phyloP scores from a whole-genome alignment of 2,329 filamentous ascomycete species.

The Fusarium metavorans region DNA sequence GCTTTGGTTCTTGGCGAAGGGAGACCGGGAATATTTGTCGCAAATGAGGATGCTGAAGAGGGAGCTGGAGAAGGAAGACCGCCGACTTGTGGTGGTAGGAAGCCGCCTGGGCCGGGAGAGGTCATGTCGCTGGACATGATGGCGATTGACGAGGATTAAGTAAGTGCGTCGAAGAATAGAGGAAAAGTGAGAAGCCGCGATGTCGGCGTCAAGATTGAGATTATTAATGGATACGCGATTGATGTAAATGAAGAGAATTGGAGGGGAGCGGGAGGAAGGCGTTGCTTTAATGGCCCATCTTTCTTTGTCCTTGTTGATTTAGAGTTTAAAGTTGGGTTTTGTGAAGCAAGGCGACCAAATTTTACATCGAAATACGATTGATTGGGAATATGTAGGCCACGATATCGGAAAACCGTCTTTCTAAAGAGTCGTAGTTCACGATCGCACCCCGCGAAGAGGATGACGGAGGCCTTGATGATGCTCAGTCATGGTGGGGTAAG shows the following conservation, averaged over 20 bases:
- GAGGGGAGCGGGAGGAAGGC: background rate
- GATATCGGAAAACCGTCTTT: background rate
- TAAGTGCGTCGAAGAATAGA: background rate
- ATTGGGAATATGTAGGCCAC: background rate
- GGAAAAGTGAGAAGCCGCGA: background rate
- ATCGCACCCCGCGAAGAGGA: conserved; percentile 7
- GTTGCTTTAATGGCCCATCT: background rate
- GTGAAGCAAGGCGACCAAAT: background rate
- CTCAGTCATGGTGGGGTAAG: conserved; percentile 35
- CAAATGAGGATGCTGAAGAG: conserved; percentile 59
- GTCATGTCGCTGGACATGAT: background rate
- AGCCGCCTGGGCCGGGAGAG: conserved; percentile 59
- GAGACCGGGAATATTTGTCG: conserved; percentile 53
- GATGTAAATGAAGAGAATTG: background rate
- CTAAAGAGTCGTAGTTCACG: background rate
- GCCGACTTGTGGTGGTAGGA: conserved; percentile 55
- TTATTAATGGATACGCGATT: background rate
- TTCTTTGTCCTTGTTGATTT: background rate
- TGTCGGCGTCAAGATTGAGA: background rate
- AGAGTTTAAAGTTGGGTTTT: background rate
- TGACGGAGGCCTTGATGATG: conserved; percentile 25
- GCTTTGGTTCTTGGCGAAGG: conserved; percentile 68
- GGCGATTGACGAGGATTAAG: background rate
- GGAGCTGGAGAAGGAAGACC: conserved; percentile 68
- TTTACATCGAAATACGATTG: background rate